phyloP scores from a whole-genome alignment of 1,284 basidiomycete genomes.

The Ustanciosporium gigantosporum region DNA sequence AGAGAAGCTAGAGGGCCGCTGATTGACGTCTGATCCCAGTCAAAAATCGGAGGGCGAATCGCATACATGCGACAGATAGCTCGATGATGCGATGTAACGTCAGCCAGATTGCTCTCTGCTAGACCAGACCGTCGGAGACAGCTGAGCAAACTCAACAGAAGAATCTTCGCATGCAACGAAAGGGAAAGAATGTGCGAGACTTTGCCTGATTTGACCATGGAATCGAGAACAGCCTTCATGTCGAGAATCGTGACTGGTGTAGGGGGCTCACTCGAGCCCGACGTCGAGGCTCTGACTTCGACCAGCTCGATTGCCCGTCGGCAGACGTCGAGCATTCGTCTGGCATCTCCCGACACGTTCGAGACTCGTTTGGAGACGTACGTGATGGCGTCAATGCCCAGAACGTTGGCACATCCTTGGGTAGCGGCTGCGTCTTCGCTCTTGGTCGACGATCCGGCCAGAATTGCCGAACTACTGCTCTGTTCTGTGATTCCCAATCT shows the following conservation, averaged over 20 bases:
- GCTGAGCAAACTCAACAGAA: slow-evolving; percentile 75
- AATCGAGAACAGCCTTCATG: slow-evolving; percentile 78
- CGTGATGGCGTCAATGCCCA: slow-evolving; percentile 75
- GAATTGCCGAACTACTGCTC: neutral
- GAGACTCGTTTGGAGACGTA: slow-evolving; percentile 90
- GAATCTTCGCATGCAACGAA: slow-evolving; percentile 50
- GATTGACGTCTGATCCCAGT: neutral
- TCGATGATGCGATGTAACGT: slow-evolving; percentile 65
- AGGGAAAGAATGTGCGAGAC: slow-evolving; percentile 60
- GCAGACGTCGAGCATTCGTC: slow-evolving; percentile 90
- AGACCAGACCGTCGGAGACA: slow-evolving; percentile 83
- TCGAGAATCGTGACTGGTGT: slow-evolving; percentile 72
- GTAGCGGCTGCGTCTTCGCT: slow-evolving; percentile 21
- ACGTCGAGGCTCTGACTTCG: slow-evolving; percentile 50
- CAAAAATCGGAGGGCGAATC: slow-evolving; percentile 2
- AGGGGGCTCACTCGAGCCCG: slow-evolving; percentile 14
- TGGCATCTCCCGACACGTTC: slow-evolving; percentile 89
- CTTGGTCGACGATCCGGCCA: neutral
- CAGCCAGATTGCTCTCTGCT: slow-evolving; percentile 80
- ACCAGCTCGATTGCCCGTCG: slow-evolving; percentile 62
- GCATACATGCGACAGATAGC: slow-evolving; percentile 45
- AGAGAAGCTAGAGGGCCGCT: slow-evolving; percentile 38
- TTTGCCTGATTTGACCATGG: slow-evolving; percentile 88
- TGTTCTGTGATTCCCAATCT: slow-evolving; percentile 66
- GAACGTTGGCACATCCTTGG: slow-evolving; percentile 68